Conservation (phyloP, 768 basidiomycete species). For the Calocera viscosa region DNA sequence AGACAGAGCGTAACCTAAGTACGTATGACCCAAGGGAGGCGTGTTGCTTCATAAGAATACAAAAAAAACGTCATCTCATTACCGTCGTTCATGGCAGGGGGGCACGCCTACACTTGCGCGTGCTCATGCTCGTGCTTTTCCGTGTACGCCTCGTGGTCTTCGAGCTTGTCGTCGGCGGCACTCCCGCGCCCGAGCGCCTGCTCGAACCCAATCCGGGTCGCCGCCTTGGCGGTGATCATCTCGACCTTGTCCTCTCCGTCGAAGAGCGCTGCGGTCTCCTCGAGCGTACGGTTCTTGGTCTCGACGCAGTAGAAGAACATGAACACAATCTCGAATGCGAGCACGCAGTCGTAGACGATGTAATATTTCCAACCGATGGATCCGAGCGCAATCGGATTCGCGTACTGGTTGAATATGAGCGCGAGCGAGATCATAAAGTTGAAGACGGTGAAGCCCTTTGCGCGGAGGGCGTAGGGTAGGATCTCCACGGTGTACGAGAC, state of each 20-base stretch:
- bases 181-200: not conserved
- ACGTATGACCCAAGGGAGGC: no score
- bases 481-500: constrained; percentile 59
- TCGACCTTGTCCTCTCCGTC: constrained; percentile 48
- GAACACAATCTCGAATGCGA: constrained; percentile 10
- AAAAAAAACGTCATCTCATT: no score
- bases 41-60: no score
- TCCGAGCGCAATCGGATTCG: constrained; percentile 62
- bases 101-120: no score
- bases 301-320: constrained; percentile 32
- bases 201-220: not conserved
- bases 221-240: constrained; percentile 13
- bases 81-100: no score
- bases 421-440: constrained; percentile 52
- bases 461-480: constrained; percentile 64
- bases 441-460: constrained; percentile 52
- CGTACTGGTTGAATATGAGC: constrained; percentile 65
- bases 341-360: constrained; percentile 9
- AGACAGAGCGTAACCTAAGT: no score
- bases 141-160: constrained; percentile 8
- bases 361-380: constrained; percentile 33
- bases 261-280: constrained; percentile 73
- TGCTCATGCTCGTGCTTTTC: constrained; percentile 10
- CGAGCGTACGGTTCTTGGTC: constrained; percentile 48
- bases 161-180: constrained; percentile 10